Percentiles rank a stretch among this genome's conserved stretches.
phyloP scores from a whole-genome alignment of 495 filamentous ascomycete species.

The Penicillium odoratum region DNA sequence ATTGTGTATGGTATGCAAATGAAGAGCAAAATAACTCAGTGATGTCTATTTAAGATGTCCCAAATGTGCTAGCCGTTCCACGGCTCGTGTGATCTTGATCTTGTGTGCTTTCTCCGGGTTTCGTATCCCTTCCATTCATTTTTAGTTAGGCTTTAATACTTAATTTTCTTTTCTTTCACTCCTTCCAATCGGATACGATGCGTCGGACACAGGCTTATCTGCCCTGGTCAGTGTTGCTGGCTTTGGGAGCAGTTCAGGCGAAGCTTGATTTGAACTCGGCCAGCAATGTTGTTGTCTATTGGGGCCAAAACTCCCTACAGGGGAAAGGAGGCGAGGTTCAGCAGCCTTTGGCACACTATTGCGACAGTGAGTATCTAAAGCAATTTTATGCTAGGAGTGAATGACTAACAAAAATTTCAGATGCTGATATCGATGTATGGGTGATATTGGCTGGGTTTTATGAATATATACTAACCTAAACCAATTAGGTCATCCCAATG shows the following conservation, averaged over 20 bases:
- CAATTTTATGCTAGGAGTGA: neutral
- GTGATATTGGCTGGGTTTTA: neutral
- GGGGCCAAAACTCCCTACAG: conserved; percentile 63
- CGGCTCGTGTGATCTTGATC: conserved; percentile 4
- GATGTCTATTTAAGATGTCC: conserved; percentile 24
- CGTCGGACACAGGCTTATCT: conserved; percentile 26
- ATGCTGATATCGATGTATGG: conserved; percentile 44
- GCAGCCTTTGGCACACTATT: conserved; percentile 56
- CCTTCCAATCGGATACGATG: conserved; percentile 22
- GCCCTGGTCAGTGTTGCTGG: conserved; percentile 27
- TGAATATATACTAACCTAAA: conserved; percentile 7
- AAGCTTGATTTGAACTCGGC: conserved; percentile 44
- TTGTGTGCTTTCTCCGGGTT: conserved; percentile 13
- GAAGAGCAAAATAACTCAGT: conserved; percentile 16
- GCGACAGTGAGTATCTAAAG: conserved; percentile 47
- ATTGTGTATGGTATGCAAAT: conserved; percentile 18
- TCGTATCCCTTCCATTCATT: conserved; percentile 13
- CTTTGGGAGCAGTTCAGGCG: conserved; percentile 37
- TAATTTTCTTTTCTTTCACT: conserved; percentile 6
- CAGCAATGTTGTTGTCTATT: conserved; percentile 61
- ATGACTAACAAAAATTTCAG: conserved; percentile 11
- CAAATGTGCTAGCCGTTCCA: neutral
- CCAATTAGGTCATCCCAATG: conserved; percentile 55
- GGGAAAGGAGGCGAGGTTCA: conserved; percentile 48
- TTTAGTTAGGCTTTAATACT: conserved; percentile 8